phyloP scores from a whole-genome alignment of 2,329 filamentous ascomycete genomes.

The Torrubiella hemipterigena region DNA sequence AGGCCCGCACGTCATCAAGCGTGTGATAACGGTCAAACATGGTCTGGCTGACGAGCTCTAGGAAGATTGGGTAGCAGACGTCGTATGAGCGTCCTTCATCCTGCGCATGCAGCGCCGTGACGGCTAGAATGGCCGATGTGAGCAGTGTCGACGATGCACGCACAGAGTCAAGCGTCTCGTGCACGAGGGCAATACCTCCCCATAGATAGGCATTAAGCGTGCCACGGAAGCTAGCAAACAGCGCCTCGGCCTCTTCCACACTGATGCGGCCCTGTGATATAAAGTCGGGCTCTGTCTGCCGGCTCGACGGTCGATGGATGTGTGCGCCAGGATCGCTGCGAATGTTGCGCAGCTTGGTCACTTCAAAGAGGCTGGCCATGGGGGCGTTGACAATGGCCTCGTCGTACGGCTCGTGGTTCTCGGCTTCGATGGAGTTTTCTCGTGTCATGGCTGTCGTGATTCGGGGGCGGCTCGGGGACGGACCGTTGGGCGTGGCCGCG shows the following conservation, averaged over 20 bases:
- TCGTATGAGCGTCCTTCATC: slow-evolving; percentile 35
- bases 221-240: slow-evolving; percentile 15
- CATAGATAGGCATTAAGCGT: slow-evolving; percentile 20
- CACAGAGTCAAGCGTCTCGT: slow-evolving; percentile 14
- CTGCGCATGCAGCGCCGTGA: slow-evolving; percentile 17
- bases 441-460: slow-evolving; percentile 18
- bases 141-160: slow-evolving; percentile 17
- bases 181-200: slow-evolving; percentile 18
- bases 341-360: slow-evolving; percentile 19
- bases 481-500: slow-evolving; percentile 2
- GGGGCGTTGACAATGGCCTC: slow-evolving; percentile 17
- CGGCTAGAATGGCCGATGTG: slow-evolving; percentile 18
- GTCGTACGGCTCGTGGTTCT: slow-evolving; percentile 10
- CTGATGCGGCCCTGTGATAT: slow-evolving; percentile 15
- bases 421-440: slow-evolving; percentile 17
- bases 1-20: slow-evolving; percentile 45
- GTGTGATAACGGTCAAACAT: slow-evolving; percentile 42
- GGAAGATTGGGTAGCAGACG: slow-evolving; percentile 44
- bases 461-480: slow-evolving; percentile 9
- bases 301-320: slow-evolving; percentile 5
- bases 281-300: slow-evolving; percentile 14
- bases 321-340: slow-evolving; percentile 15
- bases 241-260: slow-evolving; percentile 14
- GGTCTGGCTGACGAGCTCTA: slow-evolving; percentile 41
- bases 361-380: slow-evolving; percentile 20